These are phyloP conservation scores for Funneliformis mosseae DNA, from an alignment of 192 early-diverging fungal genomes.

Conservation along the genomic window DNA sequence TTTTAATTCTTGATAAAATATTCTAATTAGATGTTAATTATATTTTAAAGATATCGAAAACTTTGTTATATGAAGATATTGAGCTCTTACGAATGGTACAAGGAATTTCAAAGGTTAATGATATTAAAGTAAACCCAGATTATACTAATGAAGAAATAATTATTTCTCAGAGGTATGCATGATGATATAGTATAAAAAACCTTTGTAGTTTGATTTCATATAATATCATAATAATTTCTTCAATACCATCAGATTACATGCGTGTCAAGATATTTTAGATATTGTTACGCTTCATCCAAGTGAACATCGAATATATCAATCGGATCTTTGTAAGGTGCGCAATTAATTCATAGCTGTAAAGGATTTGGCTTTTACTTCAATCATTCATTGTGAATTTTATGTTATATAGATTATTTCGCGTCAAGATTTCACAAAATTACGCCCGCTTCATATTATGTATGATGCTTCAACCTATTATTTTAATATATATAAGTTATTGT, in stretches of 20 bases:
- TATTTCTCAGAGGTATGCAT: not conserved
- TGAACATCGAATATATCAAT: not conserved
- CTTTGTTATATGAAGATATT: constrained; percentile 15
- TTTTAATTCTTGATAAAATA: not conserved
- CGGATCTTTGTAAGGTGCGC: not conserved
- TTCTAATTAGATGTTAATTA: not conserved
- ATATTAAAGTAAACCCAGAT: not conserved
- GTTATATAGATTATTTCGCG: not conserved
- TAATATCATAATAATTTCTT: not conserved
- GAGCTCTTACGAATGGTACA: constrained; percentile 8
- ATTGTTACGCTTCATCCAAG: not conserved
- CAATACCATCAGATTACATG: not conserved
- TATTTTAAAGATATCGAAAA: not conserved
- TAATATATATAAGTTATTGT: not conserved
- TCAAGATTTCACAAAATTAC: not conserved
- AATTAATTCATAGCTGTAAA: not conserved
- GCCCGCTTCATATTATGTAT: not conserved
- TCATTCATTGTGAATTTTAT: not conserved
- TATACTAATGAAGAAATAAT: constrained; percentile 15
- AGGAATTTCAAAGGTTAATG: not conserved
- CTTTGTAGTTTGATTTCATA: not conserved
- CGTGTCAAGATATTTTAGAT: constrained; percentile 5
- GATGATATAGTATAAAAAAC: not conserved
- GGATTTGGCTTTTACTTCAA: not conserved
- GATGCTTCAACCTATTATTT: not conserved